These are phyloP conservation scores for Helicocarpus griseus DNA, from an alignment of 2,329 filamentous ascomycete species.

Conservation along the genomic window DNA sequence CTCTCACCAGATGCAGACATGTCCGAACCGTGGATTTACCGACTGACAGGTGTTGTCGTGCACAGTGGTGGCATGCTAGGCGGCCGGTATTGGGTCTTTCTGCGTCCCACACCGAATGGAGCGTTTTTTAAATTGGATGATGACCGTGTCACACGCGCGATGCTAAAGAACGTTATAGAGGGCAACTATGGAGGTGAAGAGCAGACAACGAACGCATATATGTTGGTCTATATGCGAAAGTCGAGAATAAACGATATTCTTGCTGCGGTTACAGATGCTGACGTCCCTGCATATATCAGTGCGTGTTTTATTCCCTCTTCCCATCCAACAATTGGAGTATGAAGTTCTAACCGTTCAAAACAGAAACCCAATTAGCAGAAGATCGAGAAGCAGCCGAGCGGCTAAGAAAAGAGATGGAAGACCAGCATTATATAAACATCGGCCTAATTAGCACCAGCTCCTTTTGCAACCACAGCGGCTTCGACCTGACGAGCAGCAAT, in stretches of 20 bases:
- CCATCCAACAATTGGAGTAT: too few species aligned
- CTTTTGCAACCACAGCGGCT: background rate
- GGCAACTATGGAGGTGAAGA: conserved; percentile 7
- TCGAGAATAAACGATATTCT: conserved; percentile 5
- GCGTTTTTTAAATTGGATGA: conserved; percentile 9
- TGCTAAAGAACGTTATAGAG: conserved; percentile 5
- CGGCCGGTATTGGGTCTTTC: conserved; percentile 5
- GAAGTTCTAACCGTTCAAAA: background rate
- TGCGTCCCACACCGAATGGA: background rate
- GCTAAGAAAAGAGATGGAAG: background rate
- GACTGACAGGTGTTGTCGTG: conserved; percentile 5
- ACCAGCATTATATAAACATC: background rate
- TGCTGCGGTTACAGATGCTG: conserved; percentile 1
- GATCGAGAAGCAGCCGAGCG: background rate
- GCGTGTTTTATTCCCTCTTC: background rate
- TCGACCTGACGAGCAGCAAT: background rate
- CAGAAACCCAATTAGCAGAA: background rate
- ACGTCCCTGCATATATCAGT: conserved; percentile 3
- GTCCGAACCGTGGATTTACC: conserved; percentile 8
- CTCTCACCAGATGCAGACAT: conserved; percentile 2
- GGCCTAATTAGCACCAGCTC: background rate
- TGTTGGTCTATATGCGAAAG: conserved; percentile 8
- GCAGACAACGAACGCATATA: conserved; percentile 5
- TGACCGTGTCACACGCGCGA: conserved; percentile 6
- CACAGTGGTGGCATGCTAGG: conserved; percentile 5